Base-by-base conservation (phyloP, 306 rosid species). In the Acacia melanoxylon region DNA sequence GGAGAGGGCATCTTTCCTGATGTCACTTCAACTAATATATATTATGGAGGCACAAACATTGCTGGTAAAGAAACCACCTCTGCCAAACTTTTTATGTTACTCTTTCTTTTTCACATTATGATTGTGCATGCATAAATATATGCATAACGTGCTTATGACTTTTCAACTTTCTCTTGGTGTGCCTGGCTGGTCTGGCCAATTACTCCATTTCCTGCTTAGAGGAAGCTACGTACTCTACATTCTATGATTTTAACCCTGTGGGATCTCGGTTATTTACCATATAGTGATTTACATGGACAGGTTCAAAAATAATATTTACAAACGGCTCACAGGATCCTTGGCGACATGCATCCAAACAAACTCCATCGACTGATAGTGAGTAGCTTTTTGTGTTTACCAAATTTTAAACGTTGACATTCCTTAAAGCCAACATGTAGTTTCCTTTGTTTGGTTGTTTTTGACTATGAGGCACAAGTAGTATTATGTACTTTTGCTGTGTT, bases 301-400 rank as follows among this genome's bases (percentile, higher is more conserved):
- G 99, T 76, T 86, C 98, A 35, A 95, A 91, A 82, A 93, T 95
- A 84, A 72, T 95, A 37, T 95, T 95, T 79, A 77, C 93, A 80
- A 95, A 95, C 82, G 98, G 99, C 75, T 95, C 99, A 8, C 99
- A 95, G 85, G 99, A 95, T 84, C 99, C 99, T 16, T 95, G 99
- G 99, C 99, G 99, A 71, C 97, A 75, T 56, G 99, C 99, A 13
- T 91, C 99, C 8, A 95, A 93, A 84, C 98, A 91, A 86, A 86
- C 51, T 61, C 89, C 99, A 76, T 85, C 98, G 22, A 88, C 95
- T 44, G 88, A 95, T 80, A 41, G 99, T 95, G 91, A 91, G 99
- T 90, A 81, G 68, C 68, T 58, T 74, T 41, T 67, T 82, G 35
- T 68, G 66, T 81, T 52, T 24, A 58, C 33, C 46, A 76, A 42